phyloP scores from a whole-genome alignment of 1,139 yeast genomes.

The Taphrina populina region DNA sequence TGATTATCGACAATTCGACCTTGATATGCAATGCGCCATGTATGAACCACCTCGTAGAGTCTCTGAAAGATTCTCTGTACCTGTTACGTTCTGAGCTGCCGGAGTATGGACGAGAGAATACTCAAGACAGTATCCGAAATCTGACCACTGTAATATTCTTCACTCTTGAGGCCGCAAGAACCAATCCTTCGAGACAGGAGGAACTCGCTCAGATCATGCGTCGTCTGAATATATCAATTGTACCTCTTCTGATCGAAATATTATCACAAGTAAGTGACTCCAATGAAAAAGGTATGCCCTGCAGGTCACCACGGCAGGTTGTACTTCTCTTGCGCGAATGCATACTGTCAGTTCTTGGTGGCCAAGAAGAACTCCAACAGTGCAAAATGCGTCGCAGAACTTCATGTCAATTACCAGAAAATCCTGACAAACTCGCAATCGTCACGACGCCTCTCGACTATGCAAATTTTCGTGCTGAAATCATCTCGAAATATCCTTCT shows the following conservation, averaged over 20 bases:
- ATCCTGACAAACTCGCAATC: constrained; percentile 43
- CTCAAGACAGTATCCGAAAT: background rate
- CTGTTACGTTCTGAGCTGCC: background rate
- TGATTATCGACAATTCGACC: constrained; percentile 45
- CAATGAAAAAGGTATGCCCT: background rate
- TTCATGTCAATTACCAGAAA: constrained; percentile 50
- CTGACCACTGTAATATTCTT: constrained; percentile 58
- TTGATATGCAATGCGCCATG: constrained; percentile 40
- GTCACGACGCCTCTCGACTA: constrained; percentile 76
- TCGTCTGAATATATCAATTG: background rate
- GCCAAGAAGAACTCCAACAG: constrained; percentile 47
- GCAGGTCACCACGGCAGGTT: constrained; percentile 36
- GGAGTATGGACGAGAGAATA: background rate
- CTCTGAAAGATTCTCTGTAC: background rate
- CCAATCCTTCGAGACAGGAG: constrained; percentile 38
- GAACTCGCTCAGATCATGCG: background rate
- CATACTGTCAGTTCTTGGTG: constrained; percentile 67
- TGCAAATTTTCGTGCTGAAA: constrained; percentile 71
- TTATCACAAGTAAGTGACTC: constrained; percentile 5
- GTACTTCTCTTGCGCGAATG: constrained; percentile 60
- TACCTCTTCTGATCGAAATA: constrained; percentile 1
- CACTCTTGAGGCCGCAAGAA: constrained; percentile 45
- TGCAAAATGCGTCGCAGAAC: constrained; percentile 55
- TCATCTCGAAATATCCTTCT: constrained; percentile 72
- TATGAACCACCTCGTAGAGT: background rate